phyloP scores from a whole-genome alignment of 129 eudicot genomes.

The Scalesia atractyloides region DNA sequence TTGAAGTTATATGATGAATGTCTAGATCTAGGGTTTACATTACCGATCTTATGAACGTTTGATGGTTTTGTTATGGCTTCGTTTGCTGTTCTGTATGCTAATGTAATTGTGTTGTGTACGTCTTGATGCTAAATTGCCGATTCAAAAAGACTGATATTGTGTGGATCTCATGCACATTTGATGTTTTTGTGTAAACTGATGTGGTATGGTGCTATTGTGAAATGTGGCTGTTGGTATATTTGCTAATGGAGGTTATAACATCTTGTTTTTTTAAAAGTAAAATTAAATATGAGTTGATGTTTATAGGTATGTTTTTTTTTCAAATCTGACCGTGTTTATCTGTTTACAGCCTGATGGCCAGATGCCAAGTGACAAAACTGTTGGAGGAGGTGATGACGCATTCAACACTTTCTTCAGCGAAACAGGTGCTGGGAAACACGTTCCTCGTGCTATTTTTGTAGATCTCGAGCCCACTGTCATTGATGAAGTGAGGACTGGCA shows the following conservation, averaged over 20 bases:
- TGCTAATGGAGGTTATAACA: background rate
- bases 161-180: too few species aligned
- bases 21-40: conserved; percentile 5
- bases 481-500: conserved; percentile 17
- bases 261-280: background rate
- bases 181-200: too few species aligned
- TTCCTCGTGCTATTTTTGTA: conserved; percentile 12
- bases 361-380: conserved; percentile 19
- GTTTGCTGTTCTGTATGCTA: background rate
- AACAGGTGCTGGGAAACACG: conserved; percentile 9
- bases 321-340: background rate
- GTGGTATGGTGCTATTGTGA: too few species aligned
- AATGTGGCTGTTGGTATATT: too few species aligned
- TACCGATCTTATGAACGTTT: background rate
- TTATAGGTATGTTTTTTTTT: background rate
- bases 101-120: background rate
- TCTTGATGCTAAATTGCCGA: background rate
- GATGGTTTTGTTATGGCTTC: background rate
- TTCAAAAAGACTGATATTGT: too few species aligned
- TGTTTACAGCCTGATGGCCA: conserved; percentile 18
- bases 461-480: conserved; percentile 17
- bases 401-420: conserved; percentile 13
- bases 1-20: background rate
- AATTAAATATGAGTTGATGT: background rate
- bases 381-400: conserved; percentile 16